A percentile compares a stretch with the other conserved stretches of the same genome.
Evolutionary conservation across 148 eudicot genomes (phyloP).

Genomic region (Bassia scoparia): DNA sequence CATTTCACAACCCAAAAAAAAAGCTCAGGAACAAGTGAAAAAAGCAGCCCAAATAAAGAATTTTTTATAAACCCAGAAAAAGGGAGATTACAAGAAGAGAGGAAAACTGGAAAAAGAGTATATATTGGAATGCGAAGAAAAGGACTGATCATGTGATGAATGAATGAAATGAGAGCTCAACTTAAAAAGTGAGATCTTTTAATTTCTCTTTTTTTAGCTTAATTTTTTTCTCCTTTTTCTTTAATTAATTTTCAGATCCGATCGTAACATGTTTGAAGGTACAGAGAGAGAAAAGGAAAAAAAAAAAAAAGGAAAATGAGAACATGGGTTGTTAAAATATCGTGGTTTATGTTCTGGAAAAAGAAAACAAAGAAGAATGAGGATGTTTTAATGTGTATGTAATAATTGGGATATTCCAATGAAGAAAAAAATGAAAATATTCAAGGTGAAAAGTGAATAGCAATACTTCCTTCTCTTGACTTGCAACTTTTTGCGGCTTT

Average conservation of each 20-base stretch:
- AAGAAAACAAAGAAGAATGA: neutral
- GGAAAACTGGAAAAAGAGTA: constrained; percentile 36
- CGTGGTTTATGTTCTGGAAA: constrained; percentile 14
- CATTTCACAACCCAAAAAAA: neutral
- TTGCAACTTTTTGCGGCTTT: no score
- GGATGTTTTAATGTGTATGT: neutral
- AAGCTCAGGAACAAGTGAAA: neutral
- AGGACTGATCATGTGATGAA: constrained; percentile 42
- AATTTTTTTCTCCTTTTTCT: neutral
- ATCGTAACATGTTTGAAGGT: constrained; percentile 8
- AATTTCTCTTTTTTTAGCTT: neutral
- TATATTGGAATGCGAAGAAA: constrained; percentile 33
- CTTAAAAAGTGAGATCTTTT: constrained; percentile 28
- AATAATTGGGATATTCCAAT: neutral
- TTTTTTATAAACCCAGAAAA: neutral
- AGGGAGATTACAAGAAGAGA: constrained; percentile 14
- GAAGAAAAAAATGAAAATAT: no score
- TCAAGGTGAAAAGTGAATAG: neutral
- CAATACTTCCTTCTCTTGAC: no score
- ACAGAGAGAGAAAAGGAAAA: neutral
- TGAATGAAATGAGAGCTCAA: constrained; percentile 28
- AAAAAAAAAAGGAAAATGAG: neutral
- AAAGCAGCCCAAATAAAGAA: neutral
- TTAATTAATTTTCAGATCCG: constrained; percentile 16
- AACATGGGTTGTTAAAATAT: constrained; percentile 18